phyloP scores from a whole-genome alignment of 805 yeast genomes.

The Scheffersomyces spartinae region DNA sequence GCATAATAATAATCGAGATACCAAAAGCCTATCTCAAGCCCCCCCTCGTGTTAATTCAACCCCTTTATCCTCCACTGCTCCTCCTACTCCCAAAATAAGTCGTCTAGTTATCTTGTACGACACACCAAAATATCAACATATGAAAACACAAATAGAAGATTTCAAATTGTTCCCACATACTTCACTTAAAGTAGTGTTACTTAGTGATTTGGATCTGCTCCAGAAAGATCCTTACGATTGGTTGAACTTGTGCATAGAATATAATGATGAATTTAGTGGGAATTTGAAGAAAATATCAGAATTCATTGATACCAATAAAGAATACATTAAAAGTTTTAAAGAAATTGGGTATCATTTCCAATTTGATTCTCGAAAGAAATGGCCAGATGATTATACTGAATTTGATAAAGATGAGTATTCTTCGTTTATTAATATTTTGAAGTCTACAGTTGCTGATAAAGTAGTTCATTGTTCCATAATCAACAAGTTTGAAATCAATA shows the following conservation, averaged over 20 bases:
- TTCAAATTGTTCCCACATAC: conserved; percentile 4
- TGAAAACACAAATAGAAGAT: conserved; percentile 13
- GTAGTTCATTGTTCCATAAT: conserved; percentile 28
- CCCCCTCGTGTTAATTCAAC: no score
- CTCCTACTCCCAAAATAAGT: conserved; percentile 2
- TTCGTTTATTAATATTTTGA: conserved; percentile 12
- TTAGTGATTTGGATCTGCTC: conserved; percentile 9
- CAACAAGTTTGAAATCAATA: conserved; percentile 21
- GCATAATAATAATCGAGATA: no score
- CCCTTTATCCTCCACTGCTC: conserved; percentile 1
- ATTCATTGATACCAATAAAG: conserved; percentile 10
- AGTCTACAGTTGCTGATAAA: conserved; percentile 11
- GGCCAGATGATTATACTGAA: conserved; percentile 17
- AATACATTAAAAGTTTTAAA: conserved; percentile 6
- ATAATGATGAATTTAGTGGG: conserved; percentile 15
- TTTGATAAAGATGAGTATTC: conserved; percentile 14
- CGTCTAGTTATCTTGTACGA: conserved; percentile 13
- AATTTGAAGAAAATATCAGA: conserved; percentile 11
- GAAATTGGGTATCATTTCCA: conserved; percentile 24
- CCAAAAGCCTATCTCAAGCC: no score
- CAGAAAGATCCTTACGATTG: conserved; percentile 8
- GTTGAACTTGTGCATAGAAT: conserved; percentile 20
- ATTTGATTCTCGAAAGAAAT: conserved; percentile 18
- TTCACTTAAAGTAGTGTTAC: conserved; percentile 1
- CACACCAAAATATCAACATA: conserved; percentile 16